Evolutionary conservation across 78 protist species (phyloP).

Genomic region (Isochrysis galbana): DNA sequence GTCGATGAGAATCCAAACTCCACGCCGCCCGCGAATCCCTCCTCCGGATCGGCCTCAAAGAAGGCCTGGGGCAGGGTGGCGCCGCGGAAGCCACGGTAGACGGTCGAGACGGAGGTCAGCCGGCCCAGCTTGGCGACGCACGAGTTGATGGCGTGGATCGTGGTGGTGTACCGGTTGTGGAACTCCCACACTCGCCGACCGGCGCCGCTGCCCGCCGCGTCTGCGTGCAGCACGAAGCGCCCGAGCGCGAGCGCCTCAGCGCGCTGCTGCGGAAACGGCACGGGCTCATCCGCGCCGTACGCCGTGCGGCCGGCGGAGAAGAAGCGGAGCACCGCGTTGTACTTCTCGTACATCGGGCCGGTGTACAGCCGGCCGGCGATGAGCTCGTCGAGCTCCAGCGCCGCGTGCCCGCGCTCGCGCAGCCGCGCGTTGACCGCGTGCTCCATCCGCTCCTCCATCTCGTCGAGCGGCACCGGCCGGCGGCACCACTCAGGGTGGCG

Average conservation of each 20-base stretch:
- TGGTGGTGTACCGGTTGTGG: not conserved
- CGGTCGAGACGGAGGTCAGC: not conserved
- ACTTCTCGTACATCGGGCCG: constrained; percentile 21
- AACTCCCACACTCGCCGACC: not conserved
- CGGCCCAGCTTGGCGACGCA: constrained; percentile 13
- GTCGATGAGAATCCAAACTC: constrained; percentile 16
- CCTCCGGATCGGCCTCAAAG: not conserved
- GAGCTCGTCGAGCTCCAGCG: not conserved
- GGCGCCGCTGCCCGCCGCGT: not conserved
- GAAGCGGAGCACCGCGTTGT: constrained; percentile 19
- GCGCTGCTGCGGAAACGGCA: not conserved
- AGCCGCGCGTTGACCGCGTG: not conserved
- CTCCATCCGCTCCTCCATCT: not conserved
- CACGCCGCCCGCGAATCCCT: constrained; percentile 14
- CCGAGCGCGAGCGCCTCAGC: not conserved
- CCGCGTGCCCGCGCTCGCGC: not conserved
- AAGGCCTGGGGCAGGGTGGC: not conserved
- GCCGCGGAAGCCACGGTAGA: constrained; percentile 19
- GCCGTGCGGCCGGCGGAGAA: not conserved
- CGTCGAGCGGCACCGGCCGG: not conserved
- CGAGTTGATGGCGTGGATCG: constrained; percentile 23
- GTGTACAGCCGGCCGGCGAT: constrained; percentile 30
- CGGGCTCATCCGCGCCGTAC: not conserved
- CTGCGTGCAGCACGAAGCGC: not conserved
- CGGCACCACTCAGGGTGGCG: not conserved